Evolutionary conservation across 441 rosid species (phyloP).

Genomic region (Bruguiera hainesii): DNA sequence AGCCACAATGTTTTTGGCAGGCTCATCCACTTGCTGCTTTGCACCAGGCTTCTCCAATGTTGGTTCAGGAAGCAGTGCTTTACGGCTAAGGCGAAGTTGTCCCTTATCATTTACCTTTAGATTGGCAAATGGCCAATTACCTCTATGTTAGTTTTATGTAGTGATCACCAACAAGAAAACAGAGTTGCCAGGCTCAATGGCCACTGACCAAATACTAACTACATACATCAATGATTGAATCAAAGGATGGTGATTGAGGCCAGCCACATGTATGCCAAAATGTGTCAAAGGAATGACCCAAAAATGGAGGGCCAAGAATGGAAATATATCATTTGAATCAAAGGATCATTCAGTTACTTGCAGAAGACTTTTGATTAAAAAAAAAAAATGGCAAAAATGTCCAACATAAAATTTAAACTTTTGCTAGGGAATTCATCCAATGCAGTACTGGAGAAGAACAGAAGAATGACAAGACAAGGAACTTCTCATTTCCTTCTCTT

Average conservation of each 20-base stretch:
- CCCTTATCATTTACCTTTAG: slow-evolving; percentile 90
- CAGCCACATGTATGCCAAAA: no score
- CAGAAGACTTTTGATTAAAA: no score
- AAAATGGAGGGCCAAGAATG: no score
- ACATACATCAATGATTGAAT: not conserved
- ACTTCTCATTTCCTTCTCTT: not conserved
- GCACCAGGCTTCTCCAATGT: slow-evolving; percentile 40
- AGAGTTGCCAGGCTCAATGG: not conserved
- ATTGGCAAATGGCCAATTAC: not conserved
- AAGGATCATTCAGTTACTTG: no score
- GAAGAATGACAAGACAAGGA: not conserved
- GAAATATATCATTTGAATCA: no score
- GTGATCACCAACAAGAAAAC: not conserved
- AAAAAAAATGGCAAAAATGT: no score
- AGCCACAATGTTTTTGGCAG: slow-evolving; percentile 29
- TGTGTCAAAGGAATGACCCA: no score
- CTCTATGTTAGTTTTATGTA: not conserved
- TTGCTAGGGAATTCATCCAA: not conserved
- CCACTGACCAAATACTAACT: not conserved
- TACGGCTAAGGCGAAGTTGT: slow-evolving; percentile 92
- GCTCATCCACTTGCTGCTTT: slow-evolving; percentile 34
- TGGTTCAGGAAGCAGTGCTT: slow-evolving; percentile 76
- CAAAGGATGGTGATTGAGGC: not conserved
- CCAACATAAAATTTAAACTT: no score
- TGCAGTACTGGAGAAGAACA: not conserved